Conservation (phyloP, 2,329 filamentous ascomycete genomes). For the Scopulariopsis brevicaulis region DNA sequence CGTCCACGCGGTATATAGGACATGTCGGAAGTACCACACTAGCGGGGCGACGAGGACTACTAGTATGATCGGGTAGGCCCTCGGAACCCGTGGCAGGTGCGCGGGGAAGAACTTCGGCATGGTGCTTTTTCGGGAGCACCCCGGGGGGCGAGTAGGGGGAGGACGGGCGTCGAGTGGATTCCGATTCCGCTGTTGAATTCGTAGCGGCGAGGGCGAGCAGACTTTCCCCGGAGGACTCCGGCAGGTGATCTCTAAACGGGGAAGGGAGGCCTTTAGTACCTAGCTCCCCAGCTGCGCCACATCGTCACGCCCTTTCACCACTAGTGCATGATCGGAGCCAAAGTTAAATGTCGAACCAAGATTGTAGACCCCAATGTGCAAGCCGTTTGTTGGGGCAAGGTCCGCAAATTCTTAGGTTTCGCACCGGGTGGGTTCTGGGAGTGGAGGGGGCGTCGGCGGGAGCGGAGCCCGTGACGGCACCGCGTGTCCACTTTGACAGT, state of each 20-base stretch:
- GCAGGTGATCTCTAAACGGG: background rate
- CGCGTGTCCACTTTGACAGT: too few relatives aligned
- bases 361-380: background rate
- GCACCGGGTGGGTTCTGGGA: too few relatives aligned
- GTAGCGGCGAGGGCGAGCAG: background rate
- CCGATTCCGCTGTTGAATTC: background rate
- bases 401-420: too few relatives aligned
- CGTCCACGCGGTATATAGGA: background rate
- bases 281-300: background rate
- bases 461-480: too few relatives aligned
- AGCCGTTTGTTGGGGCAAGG: background rate
- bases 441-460: too few relatives aligned
- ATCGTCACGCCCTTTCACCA: background rate
- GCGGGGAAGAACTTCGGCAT: background rate
- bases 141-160: background rate
- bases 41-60: background rate
- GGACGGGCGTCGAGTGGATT: background rate
- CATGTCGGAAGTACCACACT: background rate
- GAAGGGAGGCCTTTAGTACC: background rate
- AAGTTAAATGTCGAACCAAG: background rate
- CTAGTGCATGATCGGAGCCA: background rate
- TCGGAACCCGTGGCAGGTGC: background rate
- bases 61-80: background rate
- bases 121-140: background rate
- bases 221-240: background rate